phyloP scores from a whole-genome alignment of 768 basidiomycete genomes.

The Chiua virens region DNA sequence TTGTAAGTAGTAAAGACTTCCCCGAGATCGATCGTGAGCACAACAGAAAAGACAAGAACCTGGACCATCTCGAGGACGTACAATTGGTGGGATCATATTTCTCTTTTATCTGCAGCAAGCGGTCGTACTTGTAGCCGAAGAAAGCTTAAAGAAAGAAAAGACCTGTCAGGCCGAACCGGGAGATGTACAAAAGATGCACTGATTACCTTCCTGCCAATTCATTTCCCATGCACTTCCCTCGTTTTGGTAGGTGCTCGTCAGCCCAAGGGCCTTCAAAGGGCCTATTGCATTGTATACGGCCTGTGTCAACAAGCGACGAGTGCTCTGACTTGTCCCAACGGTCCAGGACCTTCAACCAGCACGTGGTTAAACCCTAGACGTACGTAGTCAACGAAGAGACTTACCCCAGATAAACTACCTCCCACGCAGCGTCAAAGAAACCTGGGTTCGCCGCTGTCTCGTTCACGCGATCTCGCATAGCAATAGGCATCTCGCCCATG shows the following conservation, averaged over 20 bases:
- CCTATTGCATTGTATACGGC: constrained; percentile 3
- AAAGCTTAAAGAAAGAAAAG: constrained; percentile 2
- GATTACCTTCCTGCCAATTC: constrained; percentile 14
- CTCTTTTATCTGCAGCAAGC: constrained; percentile 11
- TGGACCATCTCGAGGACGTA: not conserved
- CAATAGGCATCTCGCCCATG: constrained; percentile 7
- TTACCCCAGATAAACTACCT: constrained; percentile 4
- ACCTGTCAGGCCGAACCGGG: too few species aligned
- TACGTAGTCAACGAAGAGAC: not conserved
- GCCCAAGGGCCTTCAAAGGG: constrained; percentile 10
- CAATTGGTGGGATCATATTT: constrained; percentile 16
- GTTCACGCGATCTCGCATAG: constrained; percentile 2
- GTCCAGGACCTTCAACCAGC: not conserved
- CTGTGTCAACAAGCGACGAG: not conserved
- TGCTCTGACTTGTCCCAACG: not conserved
- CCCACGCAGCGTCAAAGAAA: constrained; percentile 12
- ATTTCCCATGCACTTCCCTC: constrained; percentile 16
- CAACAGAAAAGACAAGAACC: not conserved
- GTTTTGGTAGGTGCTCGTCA: constrained; percentile 20
- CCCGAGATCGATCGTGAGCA: not conserved
- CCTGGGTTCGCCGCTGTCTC: constrained; percentile 17
- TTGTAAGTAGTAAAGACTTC: constrained; percentile 17
- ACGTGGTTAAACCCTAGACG: too few species aligned
- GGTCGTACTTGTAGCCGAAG: constrained; percentile 19
- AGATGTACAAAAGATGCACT: not conserved